Evolutionary conservation across 805 yeast species (phyloP).

Genomic region (Crinitomyces ghanaensis): DNA sequence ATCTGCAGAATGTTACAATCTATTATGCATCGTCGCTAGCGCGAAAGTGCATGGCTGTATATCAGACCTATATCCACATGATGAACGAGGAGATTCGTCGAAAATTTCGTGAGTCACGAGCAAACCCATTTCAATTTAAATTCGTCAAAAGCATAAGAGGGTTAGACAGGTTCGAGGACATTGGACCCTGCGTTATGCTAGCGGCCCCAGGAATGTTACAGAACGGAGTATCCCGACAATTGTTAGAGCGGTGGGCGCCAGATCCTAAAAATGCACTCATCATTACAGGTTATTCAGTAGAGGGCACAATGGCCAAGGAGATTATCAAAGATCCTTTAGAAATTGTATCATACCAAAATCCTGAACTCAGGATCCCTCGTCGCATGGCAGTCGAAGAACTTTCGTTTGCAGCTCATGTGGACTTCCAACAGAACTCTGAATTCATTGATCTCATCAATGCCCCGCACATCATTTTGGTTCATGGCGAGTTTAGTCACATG

Average conservation of each 20-base stretch:
- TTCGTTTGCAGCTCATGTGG: slow-evolving; percentile 99
- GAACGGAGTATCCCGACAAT: slow-evolving; percentile 84
- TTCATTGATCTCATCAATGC: slow-evolving; percentile 87
- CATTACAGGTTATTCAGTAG: slow-evolving; percentile 94
- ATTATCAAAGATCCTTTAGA: slow-evolving; percentile 79
- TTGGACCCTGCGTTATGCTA: slow-evolving; percentile 90
- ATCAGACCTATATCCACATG: slow-evolving; percentile 92
- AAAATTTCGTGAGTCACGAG: slow-evolving; percentile 61
- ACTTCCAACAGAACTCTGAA: slow-evolving; percentile 82
- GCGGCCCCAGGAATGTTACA: slow-evolving; percentile 99
- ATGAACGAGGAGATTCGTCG: slow-evolving; percentile 87
- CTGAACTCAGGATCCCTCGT: slow-evolving; percentile 78
- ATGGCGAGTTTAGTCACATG: slow-evolving; percentile 98
- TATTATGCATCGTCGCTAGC: slow-evolving; percentile 92
- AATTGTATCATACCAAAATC: slow-evolving; percentile 73
- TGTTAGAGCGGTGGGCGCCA: slow-evolving; percentile 95
- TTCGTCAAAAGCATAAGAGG: slow-evolving; percentile 69
- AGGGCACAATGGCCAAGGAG: slow-evolving; percentile 94
- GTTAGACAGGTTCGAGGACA: slow-evolving; percentile 77
- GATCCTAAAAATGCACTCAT: slow-evolving; percentile 82
- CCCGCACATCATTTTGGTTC: slow-evolving; percentile 76
- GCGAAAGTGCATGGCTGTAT: slow-evolving; percentile 92
- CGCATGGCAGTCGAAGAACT: slow-evolving; percentile 82
- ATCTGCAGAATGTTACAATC: slow-evolving; percentile 68
- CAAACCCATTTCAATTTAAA: slow-evolving; percentile 86